Percentiles rank a stretch among this genome's conserved stretches.
These are phyloP conservation scores for Trichoderma gamsii DNA, from an alignment of 495 filamentous ascomycete genomes.

Conservation along the genomic window DNA sequence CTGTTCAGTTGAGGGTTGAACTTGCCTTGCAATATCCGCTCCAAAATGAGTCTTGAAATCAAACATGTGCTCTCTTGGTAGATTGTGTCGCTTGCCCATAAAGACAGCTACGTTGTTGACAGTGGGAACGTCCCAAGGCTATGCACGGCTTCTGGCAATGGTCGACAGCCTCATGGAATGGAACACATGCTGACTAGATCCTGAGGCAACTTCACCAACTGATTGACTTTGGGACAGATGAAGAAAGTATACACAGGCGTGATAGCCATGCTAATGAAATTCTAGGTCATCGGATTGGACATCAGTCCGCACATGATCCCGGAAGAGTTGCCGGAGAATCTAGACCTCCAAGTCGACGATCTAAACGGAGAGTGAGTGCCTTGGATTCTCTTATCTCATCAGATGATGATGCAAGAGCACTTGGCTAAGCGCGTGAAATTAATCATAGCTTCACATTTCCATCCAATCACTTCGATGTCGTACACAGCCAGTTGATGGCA, in stretches of 20 bases:
- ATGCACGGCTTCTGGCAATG: too few species aligned
- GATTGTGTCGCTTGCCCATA: too few species aligned
- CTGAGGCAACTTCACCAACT: too few species aligned
- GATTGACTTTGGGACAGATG: too few species aligned
- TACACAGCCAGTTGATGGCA: conserved; percentile 78
- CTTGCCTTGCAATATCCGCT: conserved; percentile 4
- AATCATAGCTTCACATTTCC: conserved; percentile 60
- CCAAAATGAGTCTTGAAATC: too few species aligned
- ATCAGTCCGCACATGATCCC: conserved; percentile 70
- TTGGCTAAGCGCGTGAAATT: conserved; percentile 15
- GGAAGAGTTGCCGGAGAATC: conserved; percentile 59
- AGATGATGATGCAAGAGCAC: conserved; percentile 10
- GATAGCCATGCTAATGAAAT: background rate
- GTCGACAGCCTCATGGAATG: too few species aligned
- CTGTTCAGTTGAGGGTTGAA: conserved; percentile 6
- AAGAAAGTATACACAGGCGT: background rate
- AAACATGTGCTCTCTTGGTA: too few species aligned
- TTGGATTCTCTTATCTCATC: background rate
- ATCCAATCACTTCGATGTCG: conserved; percentile 75
- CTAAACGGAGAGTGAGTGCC: conserved; percentile 57
- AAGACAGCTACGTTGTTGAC: too few species aligned
- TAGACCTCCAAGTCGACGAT: conserved; percentile 74
- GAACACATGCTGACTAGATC: too few species aligned
- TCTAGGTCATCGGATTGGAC: conserved; percentile 74
- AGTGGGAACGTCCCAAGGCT: too few species aligned